Conservation (phyloP, 2,329 filamentous ascomycete species). For the Hymenoscyphus albidus region DNA sequence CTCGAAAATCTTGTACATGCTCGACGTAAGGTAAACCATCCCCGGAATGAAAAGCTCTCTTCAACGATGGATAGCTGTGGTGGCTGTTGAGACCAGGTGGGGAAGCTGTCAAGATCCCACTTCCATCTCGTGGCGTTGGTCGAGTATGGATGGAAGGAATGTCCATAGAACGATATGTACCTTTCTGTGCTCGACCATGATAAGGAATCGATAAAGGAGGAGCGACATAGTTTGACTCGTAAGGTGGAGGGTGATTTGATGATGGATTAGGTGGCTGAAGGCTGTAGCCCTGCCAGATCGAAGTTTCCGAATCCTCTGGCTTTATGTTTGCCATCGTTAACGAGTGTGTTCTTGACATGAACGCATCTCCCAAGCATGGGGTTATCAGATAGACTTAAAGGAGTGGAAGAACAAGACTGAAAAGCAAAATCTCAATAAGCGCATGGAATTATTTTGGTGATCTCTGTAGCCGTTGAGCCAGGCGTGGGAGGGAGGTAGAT, state of each 20-base stretch:
- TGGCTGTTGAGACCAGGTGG: slow-evolving; percentile 31
- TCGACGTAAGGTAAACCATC: slow-evolving; percentile 31
- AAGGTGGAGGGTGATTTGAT: slow-evolving; percentile 26
- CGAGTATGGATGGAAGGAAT: slow-evolving; percentile 29
- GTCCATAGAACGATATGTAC: slow-evolving; percentile 32
- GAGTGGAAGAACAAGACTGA: slow-evolving; percentile 17
- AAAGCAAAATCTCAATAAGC: slow-evolving; percentile 20
- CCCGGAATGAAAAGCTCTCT: slow-evolving; percentile 31
- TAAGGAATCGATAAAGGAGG: slow-evolving; percentile 26
- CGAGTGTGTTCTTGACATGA: slow-evolving; percentile 34
- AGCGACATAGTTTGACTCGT: slow-evolving; percentile 28
- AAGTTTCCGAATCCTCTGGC: slow-evolving; percentile 33
- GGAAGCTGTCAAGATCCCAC: slow-evolving; percentile 27
- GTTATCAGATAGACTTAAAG: slow-evolving; percentile 16
- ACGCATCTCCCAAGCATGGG: slow-evolving; percentile 24
- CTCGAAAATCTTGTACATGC: slow-evolving; percentile 30
- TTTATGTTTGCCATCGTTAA: slow-evolving; percentile 35
- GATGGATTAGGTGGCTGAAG: slow-evolving; percentile 27
- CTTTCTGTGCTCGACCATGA: slow-evolving; percentile 29
- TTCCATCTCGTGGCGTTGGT: slow-evolving; percentile 23
- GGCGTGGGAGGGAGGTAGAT: slow-evolving; percentile 27
- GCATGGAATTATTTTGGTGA: slow-evolving; percentile 23
- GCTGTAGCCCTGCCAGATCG: slow-evolving; percentile 34
- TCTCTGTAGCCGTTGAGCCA: slow-evolving; percentile 25
- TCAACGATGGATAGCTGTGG: slow-evolving; percentile 35